Evolutionary conservation across 352 stramenopile genomes (phyloP), one percentile per base, ranked within the genome.

Genomic region (Pythium aphanidermatum): DNA sequence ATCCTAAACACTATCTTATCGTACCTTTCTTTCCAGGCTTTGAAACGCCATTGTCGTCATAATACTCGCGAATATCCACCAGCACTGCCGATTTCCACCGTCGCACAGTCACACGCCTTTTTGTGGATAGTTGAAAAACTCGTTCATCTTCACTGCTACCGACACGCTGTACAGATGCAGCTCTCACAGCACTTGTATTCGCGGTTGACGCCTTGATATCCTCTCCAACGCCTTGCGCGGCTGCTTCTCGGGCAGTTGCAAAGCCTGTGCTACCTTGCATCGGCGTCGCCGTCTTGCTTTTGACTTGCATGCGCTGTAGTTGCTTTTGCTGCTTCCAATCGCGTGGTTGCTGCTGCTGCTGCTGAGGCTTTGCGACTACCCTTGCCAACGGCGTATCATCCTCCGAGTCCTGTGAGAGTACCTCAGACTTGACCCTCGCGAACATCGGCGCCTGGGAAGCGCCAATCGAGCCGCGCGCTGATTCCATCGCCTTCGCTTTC

Each of bases 1-100:
- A 42, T 32, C 29, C 20, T 39, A 33, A 32, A 8, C 3, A 28
- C 4, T 20, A 13, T 19, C 11, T n/a, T 6, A 27, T 5, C 20
- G 2, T 38, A 79, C 80, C 77, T 75, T 90, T 92, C 49, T 86
- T 88, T 31, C 74, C 74, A 16, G 75, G 78, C 59, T 87, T 86
- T 14, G 41, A 19, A 28, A 60, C 47, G 14, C 70, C 74, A 3
- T 86, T 66, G 34, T 73, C 66, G 26, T 87, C 67, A 50, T 89
- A 92, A 47, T 73, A 90, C 59, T 92, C 80, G 14, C 77, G 73
- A 41, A 92, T 76, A 36, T 92, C 74, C 16, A 90, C 61, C 14
- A 85, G 55, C 25, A 65, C 61, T 32, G 66, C 52, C 9, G 23
- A 38, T 31, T 72, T 79, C 70, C 72, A 87, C 42, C 68, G 70